A percentile compares a stretch with the other conserved stretches of the same genome.
These are phyloP conservation scores for Cylindrotheca closterium DNA, from an alignment of 108 stramenopile species.

Conservation along the genomic window DNA sequence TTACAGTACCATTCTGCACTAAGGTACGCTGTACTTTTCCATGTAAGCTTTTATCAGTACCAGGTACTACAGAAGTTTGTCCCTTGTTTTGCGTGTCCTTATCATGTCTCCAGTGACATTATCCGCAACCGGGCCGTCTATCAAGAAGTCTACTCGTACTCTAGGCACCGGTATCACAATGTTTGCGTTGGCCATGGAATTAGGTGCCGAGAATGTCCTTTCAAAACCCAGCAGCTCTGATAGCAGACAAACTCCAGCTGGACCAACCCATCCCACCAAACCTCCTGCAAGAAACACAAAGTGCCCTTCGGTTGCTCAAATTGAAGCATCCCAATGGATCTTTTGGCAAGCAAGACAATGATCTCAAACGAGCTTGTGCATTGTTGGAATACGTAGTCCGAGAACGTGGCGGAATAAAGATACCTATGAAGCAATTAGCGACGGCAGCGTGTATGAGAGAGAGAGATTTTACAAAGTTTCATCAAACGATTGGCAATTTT, in stretches of 20 bases:
- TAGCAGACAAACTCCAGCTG: slow-evolving; percentile 16
- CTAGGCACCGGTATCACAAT: too few relatives aligned
- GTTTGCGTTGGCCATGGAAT: too few relatives aligned
- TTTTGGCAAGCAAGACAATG: slow-evolving; percentile 36
- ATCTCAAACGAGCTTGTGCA: slow-evolving; percentile 27
- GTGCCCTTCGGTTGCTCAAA: slow-evolving; percentile 25
- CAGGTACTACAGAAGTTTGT: too few relatives aligned
- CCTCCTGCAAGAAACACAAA: slow-evolving; percentile 15
- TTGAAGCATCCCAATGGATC: slow-evolving; percentile 18
- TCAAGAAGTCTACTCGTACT: too few relatives aligned
- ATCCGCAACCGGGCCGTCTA: too few relatives aligned
- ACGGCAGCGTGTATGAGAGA: slow-evolving; percentile 30
- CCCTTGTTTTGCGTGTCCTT: too few relatives aligned
- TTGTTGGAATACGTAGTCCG: slow-evolving; percentile 36
- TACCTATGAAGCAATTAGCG: slow-evolving; percentile 29
- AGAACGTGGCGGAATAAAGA: slow-evolving; percentile 11
- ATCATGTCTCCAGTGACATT: too few relatives aligned
- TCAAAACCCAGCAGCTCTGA: slow-evolving; percentile 15
- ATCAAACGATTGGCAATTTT: slow-evolving; percentile 32
- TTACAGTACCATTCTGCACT: too few relatives aligned
- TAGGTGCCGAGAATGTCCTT: too few relatives aligned
- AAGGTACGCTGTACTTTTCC: too few relatives aligned
- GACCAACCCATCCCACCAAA: slow-evolving; percentile 1
- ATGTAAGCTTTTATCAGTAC: too few relatives aligned
- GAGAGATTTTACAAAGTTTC: slow-evolving; percentile 29